Base-by-base conservation (phyloP, 768 basidiomycete species). In the Termitomyces sp. region DNA sequence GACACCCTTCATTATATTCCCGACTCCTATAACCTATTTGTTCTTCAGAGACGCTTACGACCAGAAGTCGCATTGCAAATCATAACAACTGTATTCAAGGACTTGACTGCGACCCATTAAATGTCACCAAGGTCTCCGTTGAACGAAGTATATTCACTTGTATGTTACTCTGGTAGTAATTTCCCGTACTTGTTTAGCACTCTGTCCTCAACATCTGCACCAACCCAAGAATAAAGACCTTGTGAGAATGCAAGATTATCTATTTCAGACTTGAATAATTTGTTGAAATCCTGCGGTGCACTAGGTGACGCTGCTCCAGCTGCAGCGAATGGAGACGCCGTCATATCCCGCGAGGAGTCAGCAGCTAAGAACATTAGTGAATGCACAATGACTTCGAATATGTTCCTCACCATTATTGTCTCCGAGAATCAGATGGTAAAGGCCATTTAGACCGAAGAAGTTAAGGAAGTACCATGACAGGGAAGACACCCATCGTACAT, bases 391-490 rank as follows among this genome's bases (percentile, higher is more conserved):
- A 43, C 43, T 30, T 57, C 35, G 46, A 14, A 3, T 57, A 60
- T 49, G 14, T 59, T 49, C 75, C 87, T 67, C 63, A 95, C 96
- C 82, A 67, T 95, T 94, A 56, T 95, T 93, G 43, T 82, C 82
- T 9, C 95, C 95, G 60, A 99, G 86, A 60, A 98, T 84, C 61
- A 98, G 86, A 51, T 89, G 91, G 77, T 98, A 99, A 18, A 99
- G 74, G 18, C 95, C 95, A 68, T 98, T 98, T 62, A 99, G 75
- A 56, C 96, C 96, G 73, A 99, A 98, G 75, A 98, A 92, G 78
- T 98, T 98, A 67, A 98, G 85, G 75, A 99, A 98, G 75, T 98
- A 99, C 97, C 97, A 98, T 18, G 93, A 95, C 56, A 98, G 79
- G 12, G 97, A 97, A 23, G 97, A 99, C 35, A 98, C 97, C 95